Base-by-base conservation (phyloP, 2,329 filamentous ascomycete genomes). In the Monosporascus sp. region DNA sequence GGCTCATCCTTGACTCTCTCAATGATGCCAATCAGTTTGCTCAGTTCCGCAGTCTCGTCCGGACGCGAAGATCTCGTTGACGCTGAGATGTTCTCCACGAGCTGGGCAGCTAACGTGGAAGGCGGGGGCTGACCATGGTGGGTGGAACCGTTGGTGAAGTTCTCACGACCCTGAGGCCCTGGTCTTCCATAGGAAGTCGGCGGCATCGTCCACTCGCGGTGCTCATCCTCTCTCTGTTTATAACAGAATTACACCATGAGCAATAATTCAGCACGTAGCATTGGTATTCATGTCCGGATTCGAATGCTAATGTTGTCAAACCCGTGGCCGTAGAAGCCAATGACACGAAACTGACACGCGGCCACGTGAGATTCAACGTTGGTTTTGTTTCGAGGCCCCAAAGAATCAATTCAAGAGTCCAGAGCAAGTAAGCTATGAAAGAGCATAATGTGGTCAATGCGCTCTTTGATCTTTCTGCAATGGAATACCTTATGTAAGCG, bases 51-150 rank as follows among this genome's bases (percentile, higher is more conserved):
- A 55, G 84, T 86, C 62, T 87, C 85, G 62, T 87, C 81, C 50
- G 81, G 81, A 63, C 82, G 80, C 51, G 81, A 80, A 45, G 81
- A 83, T 57, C 78, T 80, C 50, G 81, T 78, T 49, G 82, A 82
- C 22, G 87, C 81, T 44, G 87, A 84, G 57, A 91, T 85, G 67
- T 90, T 90, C 67, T 90, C 86, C 59, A 94, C 90, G 53, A 97
- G 85, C 70, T 95, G 90, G 14, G 90, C 90, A 50, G 92, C 91
- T 64, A 96, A 80, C 9, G 91, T 95, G 17, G 92, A 96, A 14
- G 91, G 88, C 40, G 85, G 84, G 46, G 76, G 74, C 9, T 55
- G 66, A 51, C 66, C 59, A 37, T 52, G 56, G 37, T 62, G 56
- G 50, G 64, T 50, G 31, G 49, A 50, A 38, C 58, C 59, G 55